A percentile compares a stretch with the other conserved stretches of the same genome.
Conservation (phyloP, 2,329 filamentous ascomycete genomes). For the Penicillium sp. region DNA sequence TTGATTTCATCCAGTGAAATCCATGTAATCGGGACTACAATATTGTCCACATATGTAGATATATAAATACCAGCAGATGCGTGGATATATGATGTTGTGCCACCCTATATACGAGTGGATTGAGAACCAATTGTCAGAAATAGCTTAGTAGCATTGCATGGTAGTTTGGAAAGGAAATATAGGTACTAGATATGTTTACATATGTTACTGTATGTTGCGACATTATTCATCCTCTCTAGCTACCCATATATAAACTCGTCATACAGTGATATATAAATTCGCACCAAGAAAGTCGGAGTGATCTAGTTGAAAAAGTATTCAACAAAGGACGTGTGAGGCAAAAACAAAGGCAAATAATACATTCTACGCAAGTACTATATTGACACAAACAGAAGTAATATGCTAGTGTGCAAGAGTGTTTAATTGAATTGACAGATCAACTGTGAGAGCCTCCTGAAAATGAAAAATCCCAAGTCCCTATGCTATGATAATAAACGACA, state of each 20-base stretch:
- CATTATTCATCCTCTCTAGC: background rate
- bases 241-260: background rate
- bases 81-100: background rate
- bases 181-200: background rate
- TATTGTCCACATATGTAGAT: background rate
- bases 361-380: background rate
- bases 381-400: background rate
- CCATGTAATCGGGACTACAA: background rate
- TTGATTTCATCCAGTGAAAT: background rate
- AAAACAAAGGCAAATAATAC: background rate
- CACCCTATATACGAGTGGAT: background rate
- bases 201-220: background rate
- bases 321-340: background rate
- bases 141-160: background rate
- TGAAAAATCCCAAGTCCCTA: conserved; percentile 4
- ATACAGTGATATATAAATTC: background rate
- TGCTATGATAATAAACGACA: conserved; percentile 7
- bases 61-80: background rate
- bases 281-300: background rate
- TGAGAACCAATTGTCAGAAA: background rate
- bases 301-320: background rate
- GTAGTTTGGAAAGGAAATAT: background rate
- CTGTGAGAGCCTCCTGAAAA: conserved; percentile 5
- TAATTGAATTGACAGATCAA: conserved; percentile 5
- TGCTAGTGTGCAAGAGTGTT: background rate